Evolutionary conservation across 176 grass and related monocot genomes (phyloP), one percentile per base, ranked within the genome.

Genomic region (Cocos nucifera): DNA sequence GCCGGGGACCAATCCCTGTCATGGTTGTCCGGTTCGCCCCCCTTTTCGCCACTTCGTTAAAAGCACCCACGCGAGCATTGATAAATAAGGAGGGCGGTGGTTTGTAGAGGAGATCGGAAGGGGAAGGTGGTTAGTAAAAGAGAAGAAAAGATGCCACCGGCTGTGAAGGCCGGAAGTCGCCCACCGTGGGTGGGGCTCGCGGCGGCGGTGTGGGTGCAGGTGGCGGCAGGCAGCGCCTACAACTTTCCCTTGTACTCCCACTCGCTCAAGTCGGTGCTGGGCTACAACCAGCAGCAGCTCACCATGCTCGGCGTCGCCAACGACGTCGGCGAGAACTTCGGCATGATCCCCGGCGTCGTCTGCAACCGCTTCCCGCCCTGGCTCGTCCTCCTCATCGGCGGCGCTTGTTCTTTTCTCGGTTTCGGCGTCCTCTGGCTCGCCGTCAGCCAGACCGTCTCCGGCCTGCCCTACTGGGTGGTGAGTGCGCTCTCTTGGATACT

Each of bases 291-390:
- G 51, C 64, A 54, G 64, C 51, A 67, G 64, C 23, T 67, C 51
- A 19, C 64, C 16, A n/a, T 67, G 17, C 64, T 67, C 64, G 64
- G 51, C 64, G 64, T 67, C 24, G 64, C 64, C 51, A 67, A 67
- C 25, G 64, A 67, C 17, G 5, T 67, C 50, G 64, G 64, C 24
- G 51, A 54, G 24, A 54, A 67, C 64, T 53, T 67, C 9, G 64
- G 64, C 17, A 23, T 67, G 12, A 50, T 67, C 25, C 25, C 64
- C 1, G 25, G 64, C 51, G n/a, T 29, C 64, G 62, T 25, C 62
- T 24, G 62, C 48, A 25, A 22, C 20, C 49, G 62, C 21, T 51
- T 51, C 49, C 20, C 19, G 44, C 44, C 62, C 14, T 65, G 62
- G 62, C 48, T 51, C 4, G 21, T 65, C 19, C 62, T 65, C 15